These are phyloP conservation scores for Wickerhamomyces alni DNA, from an alignment of 805 yeast species.

Conservation along the genomic window DNA sequence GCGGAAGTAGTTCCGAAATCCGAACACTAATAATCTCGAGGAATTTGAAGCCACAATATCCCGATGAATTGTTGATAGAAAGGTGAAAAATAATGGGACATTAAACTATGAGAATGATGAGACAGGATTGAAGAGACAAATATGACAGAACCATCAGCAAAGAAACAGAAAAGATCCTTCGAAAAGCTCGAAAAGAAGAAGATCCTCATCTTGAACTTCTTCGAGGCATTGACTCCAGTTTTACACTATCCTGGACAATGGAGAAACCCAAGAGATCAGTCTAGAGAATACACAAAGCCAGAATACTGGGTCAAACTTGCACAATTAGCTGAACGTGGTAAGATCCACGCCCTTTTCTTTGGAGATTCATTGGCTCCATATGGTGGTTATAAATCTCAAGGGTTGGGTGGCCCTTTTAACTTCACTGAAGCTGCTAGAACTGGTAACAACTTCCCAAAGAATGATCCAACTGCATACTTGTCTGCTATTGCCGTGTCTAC, in stretches of 20 bases:
- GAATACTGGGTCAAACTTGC: conserved; percentile 38
- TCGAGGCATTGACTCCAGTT: conserved; percentile 20
- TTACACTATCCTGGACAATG: conserved; percentile 24
- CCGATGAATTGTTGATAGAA: background rate
- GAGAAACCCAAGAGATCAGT: conserved; percentile 22
- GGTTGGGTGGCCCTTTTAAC: conserved; percentile 29
- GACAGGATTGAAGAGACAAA: no score
- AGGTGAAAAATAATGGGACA: no score
- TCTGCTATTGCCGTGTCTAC: conserved; percentile 40
- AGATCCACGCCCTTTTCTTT: conserved; percentile 32
- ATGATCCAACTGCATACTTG: conserved; percentile 34
- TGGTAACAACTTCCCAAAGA: conserved; percentile 31
- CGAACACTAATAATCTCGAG: no score
- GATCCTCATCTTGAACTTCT: conserved; percentile 18
- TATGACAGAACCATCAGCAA: background rate
- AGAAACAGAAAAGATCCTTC: background rate
- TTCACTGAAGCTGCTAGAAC: conserved; percentile 29
- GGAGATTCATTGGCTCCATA: conserved; percentile 37
- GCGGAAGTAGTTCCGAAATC: no score
- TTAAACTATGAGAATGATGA: no score
- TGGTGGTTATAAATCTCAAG: conserved; percentile 30
- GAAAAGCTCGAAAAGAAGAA: background rate
- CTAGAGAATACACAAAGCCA: conserved; percentile 18
- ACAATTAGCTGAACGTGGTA: conserved; percentile 33
- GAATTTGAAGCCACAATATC: background rate